Evolutionary conservation across 2,329 filamentous ascomycete genomes (phyloP).

Genomic region (Lasiodiplodia hormozganensis): DNA sequence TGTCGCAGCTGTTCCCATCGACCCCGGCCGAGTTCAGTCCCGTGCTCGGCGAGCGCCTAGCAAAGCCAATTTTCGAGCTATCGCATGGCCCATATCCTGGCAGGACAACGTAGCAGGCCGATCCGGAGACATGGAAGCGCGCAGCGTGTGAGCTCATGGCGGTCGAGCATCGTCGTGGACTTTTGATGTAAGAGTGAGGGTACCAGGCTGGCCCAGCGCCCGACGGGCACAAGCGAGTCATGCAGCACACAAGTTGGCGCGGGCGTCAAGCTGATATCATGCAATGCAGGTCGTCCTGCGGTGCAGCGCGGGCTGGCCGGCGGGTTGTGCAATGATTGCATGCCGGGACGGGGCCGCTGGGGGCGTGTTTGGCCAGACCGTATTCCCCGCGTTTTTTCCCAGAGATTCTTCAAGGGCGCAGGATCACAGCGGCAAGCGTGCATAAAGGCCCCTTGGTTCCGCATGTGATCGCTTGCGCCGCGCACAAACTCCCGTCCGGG

Average conservation of each 20-base stretch:
- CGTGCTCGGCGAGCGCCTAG: not conserved
- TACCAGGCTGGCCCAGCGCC: not conserved
- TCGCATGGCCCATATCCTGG: not conserved
- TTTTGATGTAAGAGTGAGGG: conserved; percentile 6
- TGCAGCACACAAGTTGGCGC: not conserved
- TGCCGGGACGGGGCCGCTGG: not conserved
- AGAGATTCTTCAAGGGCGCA: conserved; percentile 25
- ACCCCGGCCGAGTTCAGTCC: conserved; percentile 22
- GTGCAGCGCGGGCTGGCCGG: conserved; percentile 10
- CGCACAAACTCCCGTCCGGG: conserved; percentile 17
- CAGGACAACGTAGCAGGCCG: not conserved
- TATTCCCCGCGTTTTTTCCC: conserved; percentile 22
- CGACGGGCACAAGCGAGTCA: conserved; percentile 15
- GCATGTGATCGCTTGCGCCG: conserved; percentile 20
- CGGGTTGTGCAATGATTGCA: conserved; percentile 21
- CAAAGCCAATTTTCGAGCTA: not conserved
- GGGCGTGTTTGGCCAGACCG: conserved; percentile 19
- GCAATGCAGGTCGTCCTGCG: conserved; percentile 19
- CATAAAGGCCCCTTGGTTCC: conserved; percentile 18
- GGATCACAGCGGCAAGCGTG: conserved; percentile 18
- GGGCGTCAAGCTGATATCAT: conserved; percentile 29
- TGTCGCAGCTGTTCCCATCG: conserved; percentile 2
- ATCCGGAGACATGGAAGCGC: not conserved
- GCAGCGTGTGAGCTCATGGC: not conserved
- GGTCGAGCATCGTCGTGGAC: not conserved